Evolutionary conservation across 2,329 filamentous ascomycete genomes (phyloP), one percentile per base, ranked within the genome.

Genomic region (Fusarium poae): DNA sequence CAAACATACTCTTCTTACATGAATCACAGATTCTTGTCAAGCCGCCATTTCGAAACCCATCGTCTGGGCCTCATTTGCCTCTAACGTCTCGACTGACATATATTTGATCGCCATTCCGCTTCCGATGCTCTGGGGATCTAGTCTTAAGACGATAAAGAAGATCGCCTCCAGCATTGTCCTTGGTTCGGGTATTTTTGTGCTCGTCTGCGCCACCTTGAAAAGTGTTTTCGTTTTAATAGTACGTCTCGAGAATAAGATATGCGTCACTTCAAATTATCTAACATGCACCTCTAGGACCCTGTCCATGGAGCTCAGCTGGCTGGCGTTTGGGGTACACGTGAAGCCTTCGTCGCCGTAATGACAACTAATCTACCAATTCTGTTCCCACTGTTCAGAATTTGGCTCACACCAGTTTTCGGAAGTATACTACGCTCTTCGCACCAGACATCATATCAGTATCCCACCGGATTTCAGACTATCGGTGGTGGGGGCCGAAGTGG

Each of bases 31-130:
- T 61, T 73, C 76, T 18, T 85, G 83, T 54, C 83, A 84, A 57
- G 78, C 82, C 5, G 84, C 82, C 7, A 79, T 86, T 3, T 84
- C 84, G 0, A 79, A 79, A 20, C 81, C 82, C 40, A 81, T 85
- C 51, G 78, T 85, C n/a, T 85, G 82, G 72, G 80, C 83, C 6
- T 84, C 82, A 0, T 82, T 85, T 42, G 77, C 80, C 6, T 75
- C 84, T 56, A 88, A 88, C 65, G 80, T 87, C 3, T 72, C 77
- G 6, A 89, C 87, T 8, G 87, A 89, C 64, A 62, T 87, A 2
- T 89, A 88, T 58, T 79, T 89, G 10, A 83, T 88, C 58, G 81
- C 81, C 7, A 88, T 89, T 29, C 86, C 86, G 0, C 77, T 86
- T 0, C 85, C 86, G 2, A 84, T 88, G 74, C 72, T 79, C 0